These are phyloP conservation scores for Plasmodiophora brassicae DNA, from an alignment of 208 protist species.

Conservation along the genomic window DNA sequence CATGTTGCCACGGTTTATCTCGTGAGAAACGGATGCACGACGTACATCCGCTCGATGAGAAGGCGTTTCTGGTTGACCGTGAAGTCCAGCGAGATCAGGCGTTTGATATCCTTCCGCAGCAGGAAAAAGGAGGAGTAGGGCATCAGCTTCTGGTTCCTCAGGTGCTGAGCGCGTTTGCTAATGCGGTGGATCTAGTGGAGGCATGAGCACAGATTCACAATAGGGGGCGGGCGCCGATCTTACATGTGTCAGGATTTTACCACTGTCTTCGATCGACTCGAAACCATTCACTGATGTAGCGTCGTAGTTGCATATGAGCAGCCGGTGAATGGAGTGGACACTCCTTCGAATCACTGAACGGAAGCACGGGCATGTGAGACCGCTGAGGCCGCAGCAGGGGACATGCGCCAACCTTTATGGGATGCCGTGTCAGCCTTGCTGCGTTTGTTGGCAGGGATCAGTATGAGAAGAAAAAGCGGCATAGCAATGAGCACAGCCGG, in stretches of 20 bases:
- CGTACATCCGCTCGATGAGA: neutral
- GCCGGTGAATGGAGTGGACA: neutral
- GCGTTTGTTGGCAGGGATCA: neutral
- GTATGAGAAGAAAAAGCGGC: neutral
- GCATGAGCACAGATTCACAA: too few species aligned
- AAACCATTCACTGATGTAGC: neutral
- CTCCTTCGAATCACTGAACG: neutral
- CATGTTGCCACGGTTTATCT: too few species aligned
- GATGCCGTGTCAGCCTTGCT: neutral
- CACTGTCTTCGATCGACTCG: slow-evolving; percentile 13
- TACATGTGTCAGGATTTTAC: slow-evolving; percentile 31
- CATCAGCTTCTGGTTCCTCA: slow-evolving; percentile 9
- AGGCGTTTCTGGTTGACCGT: neutral
- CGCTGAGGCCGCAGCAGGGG: neutral
- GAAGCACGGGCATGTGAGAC: neutral
- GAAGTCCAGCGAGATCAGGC: slow-evolving; percentile 15
- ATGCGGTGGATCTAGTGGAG: too few species aligned
- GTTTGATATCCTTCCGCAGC: slow-evolving; percentile 5
- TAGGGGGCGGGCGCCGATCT: too few species aligned
- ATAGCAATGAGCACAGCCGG: neutral
- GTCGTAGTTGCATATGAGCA: slow-evolving; percentile 27
- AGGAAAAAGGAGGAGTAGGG: neutral
- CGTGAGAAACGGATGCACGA: neutral
- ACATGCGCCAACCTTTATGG: neutral
- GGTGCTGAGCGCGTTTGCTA: neutral